phyloP scores from a whole-genome alignment of 2,329 filamentous ascomycete species.

The Boeremia lycopersici region DNA sequence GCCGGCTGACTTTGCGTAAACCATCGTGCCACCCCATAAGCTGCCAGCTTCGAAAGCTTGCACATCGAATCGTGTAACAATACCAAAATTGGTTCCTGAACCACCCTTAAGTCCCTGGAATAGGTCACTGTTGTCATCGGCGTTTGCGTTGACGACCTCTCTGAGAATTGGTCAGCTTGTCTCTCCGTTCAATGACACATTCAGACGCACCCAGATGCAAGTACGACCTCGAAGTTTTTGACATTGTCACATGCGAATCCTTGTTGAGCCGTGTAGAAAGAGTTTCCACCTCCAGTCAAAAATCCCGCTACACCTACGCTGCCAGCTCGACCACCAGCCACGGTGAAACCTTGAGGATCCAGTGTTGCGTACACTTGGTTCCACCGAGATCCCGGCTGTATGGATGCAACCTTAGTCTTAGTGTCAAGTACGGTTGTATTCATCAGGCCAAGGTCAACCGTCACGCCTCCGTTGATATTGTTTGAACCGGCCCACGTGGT shows the following conservation, averaged over 20 bases:
- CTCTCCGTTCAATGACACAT: not conserved
- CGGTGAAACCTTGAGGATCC: slow-evolving; percentile 21
- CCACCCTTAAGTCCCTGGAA: slow-evolving; percentile 50
- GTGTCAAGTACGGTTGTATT: slow-evolving; percentile 21
- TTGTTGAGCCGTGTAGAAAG: slow-evolving; percentile 28
- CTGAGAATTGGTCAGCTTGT: not conserved
- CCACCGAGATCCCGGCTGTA: slow-evolving; percentile 42
- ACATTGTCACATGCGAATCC: slow-evolving; percentile 29
- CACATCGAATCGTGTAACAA: slow-evolving; percentile 47
- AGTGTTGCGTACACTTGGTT: slow-evolving; percentile 40
- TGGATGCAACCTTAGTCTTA: slow-evolving; percentile 22
- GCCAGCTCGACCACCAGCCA: slow-evolving; percentile 33
- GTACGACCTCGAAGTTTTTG: slow-evolving; percentile 40
- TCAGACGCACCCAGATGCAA: slow-evolving; percentile 25
- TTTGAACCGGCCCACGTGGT: slow-evolving; percentile 34
- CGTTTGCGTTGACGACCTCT: slow-evolving; percentile 39
- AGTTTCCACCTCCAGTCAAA: slow-evolving; percentile 36
- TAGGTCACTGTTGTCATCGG: slow-evolving; percentile 39
- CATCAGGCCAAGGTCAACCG: slow-evolving; percentile 36
- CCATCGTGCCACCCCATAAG: slow-evolving; percentile 30
- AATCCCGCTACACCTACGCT: slow-evolving; percentile 39
- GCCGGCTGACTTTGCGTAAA: slow-evolving; percentile 22
- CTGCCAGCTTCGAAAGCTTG: slow-evolving; percentile 27
- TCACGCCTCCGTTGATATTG: slow-evolving; percentile 37
- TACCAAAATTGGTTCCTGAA: slow-evolving; percentile 47